These are phyloP conservation scores for Nymphaea thermarum DNA, from an alignment of 164 flowering plant species.

Conservation along the genomic window DNA sequence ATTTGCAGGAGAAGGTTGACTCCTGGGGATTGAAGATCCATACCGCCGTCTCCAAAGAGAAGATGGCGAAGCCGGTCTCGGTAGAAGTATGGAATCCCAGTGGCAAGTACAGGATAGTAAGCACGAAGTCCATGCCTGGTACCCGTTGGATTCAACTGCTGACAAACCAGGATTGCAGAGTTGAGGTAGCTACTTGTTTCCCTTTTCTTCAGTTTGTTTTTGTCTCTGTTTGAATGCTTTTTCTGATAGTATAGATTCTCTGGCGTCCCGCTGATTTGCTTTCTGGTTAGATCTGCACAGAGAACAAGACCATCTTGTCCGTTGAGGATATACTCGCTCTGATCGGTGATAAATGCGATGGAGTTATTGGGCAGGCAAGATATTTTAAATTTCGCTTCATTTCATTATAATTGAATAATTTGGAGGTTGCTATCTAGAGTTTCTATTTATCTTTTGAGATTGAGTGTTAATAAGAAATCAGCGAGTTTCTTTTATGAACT, in stretches of 20 bases:
- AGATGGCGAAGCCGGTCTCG: constrained; percentile 77
- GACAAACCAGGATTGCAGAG: constrained; percentile 70
- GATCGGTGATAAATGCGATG: constrained; percentile 84
- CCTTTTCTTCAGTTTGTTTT: background rate
- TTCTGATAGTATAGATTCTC: background rate
- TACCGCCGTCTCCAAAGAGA: background rate
- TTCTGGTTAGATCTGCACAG: constrained; percentile 58
- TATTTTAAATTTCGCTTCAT: background rate
- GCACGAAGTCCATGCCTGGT: constrained; percentile 98
- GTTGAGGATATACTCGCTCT: constrained; percentile 84
- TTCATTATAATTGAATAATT: too few species aligned
- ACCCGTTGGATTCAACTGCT: constrained; percentile 92
- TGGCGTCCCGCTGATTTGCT: background rate
- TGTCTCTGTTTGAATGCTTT: background rate
- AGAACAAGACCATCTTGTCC: constrained; percentile 82
- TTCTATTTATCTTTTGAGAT: too few species aligned
- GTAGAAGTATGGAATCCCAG: constrained; percentile 85
- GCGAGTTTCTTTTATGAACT: too few species aligned
- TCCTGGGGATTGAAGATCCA: background rate
- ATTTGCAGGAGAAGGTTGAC: too few species aligned
- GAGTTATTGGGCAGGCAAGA: constrained; percentile 86
- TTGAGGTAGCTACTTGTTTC: constrained; percentile 41
- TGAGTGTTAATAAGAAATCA: too few species aligned
- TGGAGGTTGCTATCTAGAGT: too few species aligned
- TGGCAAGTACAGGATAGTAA: constrained; percentile 85